Evolutionary conservation across 1,284 basidiomycete genomes (phyloP), one percentile per base, ranked within the genome.

Genomic region (Laetiporus sulphureus): DNA sequence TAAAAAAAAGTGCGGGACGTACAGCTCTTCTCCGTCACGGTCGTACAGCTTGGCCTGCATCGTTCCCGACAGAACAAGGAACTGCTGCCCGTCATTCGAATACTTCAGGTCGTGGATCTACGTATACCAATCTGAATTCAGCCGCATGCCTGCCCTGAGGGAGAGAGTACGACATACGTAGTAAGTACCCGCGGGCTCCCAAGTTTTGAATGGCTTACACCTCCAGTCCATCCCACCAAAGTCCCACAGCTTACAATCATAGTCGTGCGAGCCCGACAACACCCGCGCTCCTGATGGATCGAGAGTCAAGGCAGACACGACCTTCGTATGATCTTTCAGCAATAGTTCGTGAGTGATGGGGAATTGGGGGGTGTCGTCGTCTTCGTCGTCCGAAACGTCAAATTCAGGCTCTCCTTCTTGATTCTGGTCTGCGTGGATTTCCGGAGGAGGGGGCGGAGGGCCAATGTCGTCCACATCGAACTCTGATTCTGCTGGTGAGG

Each of bases 181-280:
- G 65, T 99, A 97, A 52, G 83, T 89, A 46, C 90, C 92, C 44
- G 86, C 82, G 45, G 93, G 90, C 62, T 99, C 93, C 77, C 90
- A 98, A 49, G 78, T 88, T 66, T 92, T 90, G 77, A 99, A 99
- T 12, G 96, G 94, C 60, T 89, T 88, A 62, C 79, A 77, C 55
- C 87, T 75, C 49, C 74, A 68, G 55, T 89, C 87, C 95, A 99
- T 99, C 5, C 96, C 96, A 55, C 95, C 96, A 66, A 99, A 99
- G 64, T 99, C 96, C 94, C 94, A 99, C 40, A 99, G 65, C 64
- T 98, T 98, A 65, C 89, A 85, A 63, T 95, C 91, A 59, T 98
- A 98, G 65, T 99, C 96, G 64, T 97, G 87, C 13, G 88, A 89
- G 8, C 96, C 96, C 2, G 91, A 90, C 5, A 90, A 69, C 22